Evolutionary conservation across 371 early-diverging fungal species (phyloP).

Genomic region (Mucor circinelloides): DNA sequence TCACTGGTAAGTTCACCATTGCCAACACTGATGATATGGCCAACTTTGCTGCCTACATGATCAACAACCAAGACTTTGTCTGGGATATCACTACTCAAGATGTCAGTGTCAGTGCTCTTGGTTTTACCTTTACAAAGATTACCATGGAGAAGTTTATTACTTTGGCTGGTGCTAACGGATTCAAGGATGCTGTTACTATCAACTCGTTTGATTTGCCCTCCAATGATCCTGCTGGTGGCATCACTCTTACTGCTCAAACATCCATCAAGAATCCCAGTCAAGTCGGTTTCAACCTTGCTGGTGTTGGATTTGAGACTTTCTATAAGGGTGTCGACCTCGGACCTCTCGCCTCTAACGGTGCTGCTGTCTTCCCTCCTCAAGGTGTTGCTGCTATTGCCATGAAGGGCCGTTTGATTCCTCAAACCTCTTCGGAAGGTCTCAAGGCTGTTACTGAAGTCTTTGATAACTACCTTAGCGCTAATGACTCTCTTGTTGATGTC

Average conservation of each 20-base stretch:
- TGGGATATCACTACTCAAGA: constrained; percentile 56
- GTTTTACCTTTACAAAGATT: constrained; percentile 57
- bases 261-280: constrained; percentile 58
- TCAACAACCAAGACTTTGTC: constrained; percentile 55
- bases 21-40: constrained; percentile 48
- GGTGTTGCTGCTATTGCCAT: constrained; percentile 36
- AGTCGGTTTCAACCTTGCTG: constrained; percentile 54
- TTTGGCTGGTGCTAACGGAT: constrained; percentile 54
- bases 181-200: constrained; percentile 58
- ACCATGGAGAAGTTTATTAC: constrained; percentile 56
- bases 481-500: constrained; percentile 45
- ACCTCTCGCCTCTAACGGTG: constrained; percentile 42
- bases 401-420: constrained; percentile 60
- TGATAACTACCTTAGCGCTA: constrained; percentile 50
- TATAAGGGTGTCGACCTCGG: constrained; percentile 36
- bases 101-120: constrained; percentile 60
- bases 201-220: constrained; percentile 59
- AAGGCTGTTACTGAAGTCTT: constrained; percentile 54
- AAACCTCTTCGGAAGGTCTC: constrained; percentile 47
- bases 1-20: constrained; percentile 51
- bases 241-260: constrained; percentile 52
- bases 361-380: constrained; percentile 41
- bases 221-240: constrained; percentile 61
- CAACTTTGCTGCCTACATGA: constrained; percentile 56
- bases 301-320: constrained; percentile 35